A percentile compares a stretch with the other conserved stretches of the same genome.
Conservation (phyloP, 768 basidiomycete genomes). For the Xanthoconium purpureum region DNA sequence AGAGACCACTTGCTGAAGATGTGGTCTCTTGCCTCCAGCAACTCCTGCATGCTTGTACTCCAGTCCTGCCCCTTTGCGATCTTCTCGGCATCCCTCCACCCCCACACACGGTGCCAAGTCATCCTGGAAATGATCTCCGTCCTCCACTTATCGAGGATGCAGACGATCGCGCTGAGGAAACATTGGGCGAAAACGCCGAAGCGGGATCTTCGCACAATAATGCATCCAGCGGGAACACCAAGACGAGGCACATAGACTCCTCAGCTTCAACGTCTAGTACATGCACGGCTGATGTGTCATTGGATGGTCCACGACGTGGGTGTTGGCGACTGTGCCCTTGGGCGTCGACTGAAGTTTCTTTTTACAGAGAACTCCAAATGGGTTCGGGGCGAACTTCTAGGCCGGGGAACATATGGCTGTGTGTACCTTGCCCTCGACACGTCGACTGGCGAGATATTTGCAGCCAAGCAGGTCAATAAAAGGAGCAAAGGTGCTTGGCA, state of each 20-base stretch:
- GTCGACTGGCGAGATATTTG: slow-evolving; percentile 94
- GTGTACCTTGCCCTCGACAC: slow-evolving; percentile 93
- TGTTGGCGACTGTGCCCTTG: slow-evolving; percentile 15
- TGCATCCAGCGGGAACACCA: not conserved
- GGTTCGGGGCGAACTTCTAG: slow-evolving; percentile 93
- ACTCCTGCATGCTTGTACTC: not conserved
- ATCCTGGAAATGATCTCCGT: too few relatives aligned
- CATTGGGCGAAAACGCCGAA: not conserved
- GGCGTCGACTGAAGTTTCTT: slow-evolving; percentile 7
- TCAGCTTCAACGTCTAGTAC: not conserved
- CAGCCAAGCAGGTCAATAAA: slow-evolving; percentile 95
- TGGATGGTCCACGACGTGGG: slow-evolving; percentile 56
- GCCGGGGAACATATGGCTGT: slow-evolving; percentile 89
- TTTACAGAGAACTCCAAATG: slow-evolving; percentile 80
- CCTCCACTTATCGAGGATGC: too few relatives aligned
- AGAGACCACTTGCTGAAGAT: not conserved
- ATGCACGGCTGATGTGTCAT: too few relatives aligned
- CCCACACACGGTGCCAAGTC: too few relatives aligned
- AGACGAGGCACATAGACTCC: not conserved
- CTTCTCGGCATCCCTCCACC: too few relatives aligned
- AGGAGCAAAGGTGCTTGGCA: slow-evolving; percentile 83
- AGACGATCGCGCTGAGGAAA: too few relatives aligned
- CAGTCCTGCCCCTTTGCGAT: too few relatives aligned
- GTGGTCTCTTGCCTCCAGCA: not conserved
- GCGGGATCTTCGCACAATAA: not conserved